Conservation (phyloP, 495 filamentous ascomycete species). For the Articulospora tetracladia region DNA sequence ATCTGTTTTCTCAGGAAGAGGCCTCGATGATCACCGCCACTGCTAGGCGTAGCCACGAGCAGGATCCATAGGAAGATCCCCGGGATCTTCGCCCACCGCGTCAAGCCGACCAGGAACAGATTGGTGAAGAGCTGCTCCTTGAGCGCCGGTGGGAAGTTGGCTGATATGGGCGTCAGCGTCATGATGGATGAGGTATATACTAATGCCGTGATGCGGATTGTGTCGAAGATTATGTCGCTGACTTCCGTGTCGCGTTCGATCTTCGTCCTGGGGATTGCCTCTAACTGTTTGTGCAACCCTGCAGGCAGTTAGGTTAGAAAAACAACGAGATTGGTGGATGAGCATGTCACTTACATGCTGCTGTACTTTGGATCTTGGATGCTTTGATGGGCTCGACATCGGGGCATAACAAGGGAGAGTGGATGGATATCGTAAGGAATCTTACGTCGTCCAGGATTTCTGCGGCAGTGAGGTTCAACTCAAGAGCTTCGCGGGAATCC, state of each 20-base stretch:
- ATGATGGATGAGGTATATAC: slow-evolving; percentile 8
- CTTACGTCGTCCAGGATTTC: slow-evolving; percentile 19
- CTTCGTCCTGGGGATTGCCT: not conserved
- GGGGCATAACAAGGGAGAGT: not conserved
- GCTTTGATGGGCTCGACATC: not conserved
- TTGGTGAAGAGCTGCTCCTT: not conserved
- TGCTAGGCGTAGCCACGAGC: slow-evolving; percentile 4
- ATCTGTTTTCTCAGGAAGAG: slow-evolving; percentile 23
- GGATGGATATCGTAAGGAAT: slow-evolving; percentile 15
- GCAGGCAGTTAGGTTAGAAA: not conserved
- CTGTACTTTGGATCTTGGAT: slow-evolving; percentile 7
- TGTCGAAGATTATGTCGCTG: slow-evolving; percentile 1
- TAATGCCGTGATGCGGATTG: slow-evolving; percentile 5
- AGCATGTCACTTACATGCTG: slow-evolving; percentile 1
- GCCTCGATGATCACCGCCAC: slow-evolving; percentile 4
- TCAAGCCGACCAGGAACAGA: not conserved
- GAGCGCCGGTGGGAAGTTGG: not conserved
- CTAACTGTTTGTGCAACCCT: not conserved
- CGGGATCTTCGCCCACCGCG: slow-evolving; percentile 21
- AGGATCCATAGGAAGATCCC: slow-evolving; percentile 26
- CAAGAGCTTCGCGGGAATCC: not conserved
- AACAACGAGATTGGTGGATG: not conserved
- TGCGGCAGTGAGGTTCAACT: slow-evolving; percentile 2
- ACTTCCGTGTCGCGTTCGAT: not conserved
- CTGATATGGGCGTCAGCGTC: slow-evolving; percentile 1